Conservation (phyloP, 495 filamentous ascomycete genomes). For the Trichoderma reesei region DNA sequence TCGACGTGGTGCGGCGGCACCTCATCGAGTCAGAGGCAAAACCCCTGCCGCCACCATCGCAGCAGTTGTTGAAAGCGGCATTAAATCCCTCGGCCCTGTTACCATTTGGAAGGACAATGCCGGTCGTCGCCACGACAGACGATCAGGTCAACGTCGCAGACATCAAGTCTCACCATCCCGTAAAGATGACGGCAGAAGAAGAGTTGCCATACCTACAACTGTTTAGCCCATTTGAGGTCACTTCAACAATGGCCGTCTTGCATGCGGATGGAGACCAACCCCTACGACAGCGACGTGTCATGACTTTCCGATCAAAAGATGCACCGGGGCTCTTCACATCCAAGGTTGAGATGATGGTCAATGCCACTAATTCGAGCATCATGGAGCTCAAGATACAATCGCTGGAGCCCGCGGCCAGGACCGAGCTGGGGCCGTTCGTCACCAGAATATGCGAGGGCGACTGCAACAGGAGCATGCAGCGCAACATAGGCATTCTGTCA, state of each 20-base stretch:
- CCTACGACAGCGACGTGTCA: constrained; percentile 30
- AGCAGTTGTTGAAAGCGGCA: constrained; percentile 26
- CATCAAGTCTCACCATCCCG: constrained; percentile 40
- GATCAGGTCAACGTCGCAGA: constrained; percentile 21
- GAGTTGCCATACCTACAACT: constrained; percentile 47
- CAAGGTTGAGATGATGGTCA: constrained; percentile 36
- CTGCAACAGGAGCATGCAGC: constrained; percentile 24
- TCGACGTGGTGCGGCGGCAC: constrained; percentile 30
- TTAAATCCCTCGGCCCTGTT: constrained; percentile 39
- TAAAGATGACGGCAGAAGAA: constrained; percentile 38
- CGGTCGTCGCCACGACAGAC: constrained; percentile 11
- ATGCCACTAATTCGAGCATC: constrained; percentile 32
- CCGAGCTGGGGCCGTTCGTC: constrained; percentile 35
- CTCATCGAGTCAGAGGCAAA: constrained; percentile 25
- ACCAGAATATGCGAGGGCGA: constrained; percentile 18
- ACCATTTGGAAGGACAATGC: constrained; percentile 33
- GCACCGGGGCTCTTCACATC: constrained; percentile 35
- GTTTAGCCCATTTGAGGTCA: constrained; percentile 46
- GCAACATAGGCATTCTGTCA: constrained; percentile 35
- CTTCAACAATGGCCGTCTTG: constrained; percentile 35
- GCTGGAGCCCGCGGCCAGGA: constrained; percentile 31
- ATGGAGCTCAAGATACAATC: constrained; percentile 28
- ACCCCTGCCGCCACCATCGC: constrained; percentile 19
- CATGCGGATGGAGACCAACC: constrained; percentile 16
- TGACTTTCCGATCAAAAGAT: constrained; percentile 26